Evolutionary conservation across 495 filamentous ascomycete genomes (phyloP), one percentile per base, ranked within the genome.

Genomic region (Podospora pseudoanserina): DNA sequence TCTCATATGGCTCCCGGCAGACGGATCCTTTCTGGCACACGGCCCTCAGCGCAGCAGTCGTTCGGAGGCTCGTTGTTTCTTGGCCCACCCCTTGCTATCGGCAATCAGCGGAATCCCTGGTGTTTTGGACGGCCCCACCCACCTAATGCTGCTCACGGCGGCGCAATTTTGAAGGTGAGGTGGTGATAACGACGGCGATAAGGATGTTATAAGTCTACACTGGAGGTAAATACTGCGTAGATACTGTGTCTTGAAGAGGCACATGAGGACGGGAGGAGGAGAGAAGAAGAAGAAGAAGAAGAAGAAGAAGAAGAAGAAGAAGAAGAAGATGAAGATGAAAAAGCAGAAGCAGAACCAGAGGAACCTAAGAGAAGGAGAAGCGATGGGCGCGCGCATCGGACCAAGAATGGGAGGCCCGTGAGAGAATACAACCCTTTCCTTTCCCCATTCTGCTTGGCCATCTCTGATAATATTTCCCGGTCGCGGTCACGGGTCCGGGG

Each of bases 91-190:
- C 69, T 58, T 59, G 65, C 62, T 19, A 30, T 66, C 68, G 68
- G 71, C 71, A 70, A 68, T 71, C 71, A 66, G 66, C 63, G 68
- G 66, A 59, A 65, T 58, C 71, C 71, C 64, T 73, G 71, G 61
- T 27, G 28, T 44, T 67, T 59, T 64, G 23, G 55, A 64, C n/a
- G 54, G 53, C 66, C 62, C 71, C 71, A 73, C 71, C 68, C 57
- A 34, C 68, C 56, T 63, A 67, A 65, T 64, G 68, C 69, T 69
- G 71, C 61, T 44, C 64, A 54, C 23, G 19, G 26, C 23, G 58
- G 18, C 3, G 68, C 57, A 70, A 70, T 70, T 65, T 70, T 55
- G 64, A 2, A 11, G 39, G 15, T 49, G 39, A 49, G 15, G 39
- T 16, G 39, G 39, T 49, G 39, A 49, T 49, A 13, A 16, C 39